These are phyloP conservation scores for Oryza punctata DNA, from an alignment of 176 grass and related monocot genomes.

Conservation along the genomic window DNA sequence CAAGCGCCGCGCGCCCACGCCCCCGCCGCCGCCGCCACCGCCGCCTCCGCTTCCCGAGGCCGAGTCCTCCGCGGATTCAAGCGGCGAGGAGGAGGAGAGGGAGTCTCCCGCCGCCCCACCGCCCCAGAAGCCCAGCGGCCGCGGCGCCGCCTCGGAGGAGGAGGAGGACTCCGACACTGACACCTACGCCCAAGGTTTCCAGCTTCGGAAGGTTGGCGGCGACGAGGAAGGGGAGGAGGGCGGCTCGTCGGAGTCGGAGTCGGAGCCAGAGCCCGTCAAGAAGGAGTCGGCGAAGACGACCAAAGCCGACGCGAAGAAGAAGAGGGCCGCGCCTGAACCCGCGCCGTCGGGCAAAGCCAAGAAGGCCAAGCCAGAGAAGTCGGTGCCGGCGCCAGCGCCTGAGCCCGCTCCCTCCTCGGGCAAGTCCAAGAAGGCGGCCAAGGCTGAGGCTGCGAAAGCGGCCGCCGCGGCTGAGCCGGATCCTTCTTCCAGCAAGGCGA, in stretches of 20 bases:
- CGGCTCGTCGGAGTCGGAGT: slow-evolving; percentile 3
- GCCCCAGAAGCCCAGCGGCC: background rate
- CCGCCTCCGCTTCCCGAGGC: slow-evolving; percentile 20
- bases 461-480: background rate
- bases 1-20: slow-evolving; percentile 32
- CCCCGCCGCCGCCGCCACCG: slow-evolving; percentile 10
- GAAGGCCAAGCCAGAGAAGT: slow-evolving; percentile 29
- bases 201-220: slow-evolving; percentile 10
- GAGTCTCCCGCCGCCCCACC: background rate
- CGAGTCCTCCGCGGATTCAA: slow-evolving; percentile 6
- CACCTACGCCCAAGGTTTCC: slow-evolving; percentile 1
- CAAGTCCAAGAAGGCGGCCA: slow-evolving; percentile 25
- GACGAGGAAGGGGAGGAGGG: slow-evolving; percentile 11
- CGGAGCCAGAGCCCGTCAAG: background rate
- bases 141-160: background rate
- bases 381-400: background rate
- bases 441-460: background rate
- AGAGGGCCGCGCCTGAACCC: slow-evolving; percentile 22
- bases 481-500: background rate
- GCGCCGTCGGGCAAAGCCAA: slow-evolving; percentile 10
- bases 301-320: slow-evolving; percentile 12
- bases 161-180: slow-evolving; percentile 29
- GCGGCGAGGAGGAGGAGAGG: background rate
- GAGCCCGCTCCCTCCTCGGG: background rate
- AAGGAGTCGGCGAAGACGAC: slow-evolving; percentile 1